Evolutionary conservation across 208 protist species (phyloP), one percentile per base, ranked within the genome.

Genomic region (Crithidia brevicula): DNA sequence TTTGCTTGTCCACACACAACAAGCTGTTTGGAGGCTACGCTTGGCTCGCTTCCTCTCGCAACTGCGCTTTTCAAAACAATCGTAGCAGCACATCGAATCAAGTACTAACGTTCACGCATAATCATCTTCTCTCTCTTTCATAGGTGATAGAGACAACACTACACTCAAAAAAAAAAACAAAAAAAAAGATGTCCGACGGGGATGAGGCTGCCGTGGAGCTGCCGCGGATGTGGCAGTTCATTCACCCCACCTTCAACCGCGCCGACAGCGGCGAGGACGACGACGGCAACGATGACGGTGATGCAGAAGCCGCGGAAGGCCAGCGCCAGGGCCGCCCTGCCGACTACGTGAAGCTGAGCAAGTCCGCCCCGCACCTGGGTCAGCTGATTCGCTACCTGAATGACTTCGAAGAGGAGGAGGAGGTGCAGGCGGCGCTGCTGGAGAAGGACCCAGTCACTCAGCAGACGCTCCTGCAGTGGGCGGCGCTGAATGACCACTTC

Each of bases 391-490:
- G 84, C 20, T 91, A 79, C 42, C 76, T 97, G 34, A 95, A 95
- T 65, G 82, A 97, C 60, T 60, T 88, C 4, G 90, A 97, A 52
- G 89, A 94, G 27, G 82, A 93, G 16, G 89, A 95, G 72, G 88
- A 95, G 65, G 71, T 89, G 22, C 82, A 92, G 68, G 56, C 75
- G 31, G 23, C 83, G 23, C 78, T 95, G 27, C 78, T 89, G 43
- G 82, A 92, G 51, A 81, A 81, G 28, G 89, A 97, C 62, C 92
- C 92, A 1, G 86, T 91, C 30, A 97, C 92, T 11, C 82, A 83
- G 66, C 88, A 95, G 59, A 91, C 89, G 4, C 83, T 97, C 31
- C 49, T 97, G 57, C 89, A 94, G 70, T 97, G 92, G 90, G 89
- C 89, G 5, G 83, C 83, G 16, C 84, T 94, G n/a, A 79, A 95